Evolutionary conservation across 73 alveolate species (phyloP).

Genomic region (Paraurostyla sp.): DNA sequence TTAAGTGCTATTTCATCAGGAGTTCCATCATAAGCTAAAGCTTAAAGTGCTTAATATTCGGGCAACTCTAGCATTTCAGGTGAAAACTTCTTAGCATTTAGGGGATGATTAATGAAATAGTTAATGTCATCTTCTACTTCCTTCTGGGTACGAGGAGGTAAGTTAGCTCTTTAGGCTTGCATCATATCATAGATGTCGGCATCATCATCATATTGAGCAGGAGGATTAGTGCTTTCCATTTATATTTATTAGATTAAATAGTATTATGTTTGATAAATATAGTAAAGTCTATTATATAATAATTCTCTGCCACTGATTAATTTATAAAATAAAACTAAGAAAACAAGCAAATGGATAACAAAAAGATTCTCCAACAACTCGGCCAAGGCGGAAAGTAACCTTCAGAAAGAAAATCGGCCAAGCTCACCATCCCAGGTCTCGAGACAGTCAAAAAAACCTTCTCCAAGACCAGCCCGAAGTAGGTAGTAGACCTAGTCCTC

Average conservation of each 20-base stretch:
- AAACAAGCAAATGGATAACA: constrained; percentile 45
- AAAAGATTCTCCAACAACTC: not conserved
- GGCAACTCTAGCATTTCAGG: constrained; percentile 56
- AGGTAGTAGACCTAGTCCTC: constrained; percentile 64
- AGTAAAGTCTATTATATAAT: no score
- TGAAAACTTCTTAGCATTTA: constrained; percentile 53
- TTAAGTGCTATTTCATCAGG: constrained; percentile 80
- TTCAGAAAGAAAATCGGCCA: not conserved
- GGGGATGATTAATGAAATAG: constrained; percentile 61
- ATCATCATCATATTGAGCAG: not conserved
- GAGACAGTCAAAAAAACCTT: constrained; percentile 4
- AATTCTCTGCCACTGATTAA: constrained; percentile 44
- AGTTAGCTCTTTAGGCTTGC: not conserved
- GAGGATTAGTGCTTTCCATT: constrained; percentile 33
- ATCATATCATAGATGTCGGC: constrained; percentile 26
- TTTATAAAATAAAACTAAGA: constrained; percentile 18
- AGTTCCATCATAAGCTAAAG: constrained; percentile 86
- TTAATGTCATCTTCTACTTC: constrained; percentile 61
- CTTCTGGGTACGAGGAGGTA: constrained; percentile 20
- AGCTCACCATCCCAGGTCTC: constrained; percentile 32
- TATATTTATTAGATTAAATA: not conserved
- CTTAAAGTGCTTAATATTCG: constrained; percentile 75
- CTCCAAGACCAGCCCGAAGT: constrained; percentile 42
- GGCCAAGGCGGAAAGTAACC: not conserved
- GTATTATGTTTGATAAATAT: not conserved